A percentile compares a stretch with the other conserved stretches of the same genome.
phyloP scores from a whole-genome alignment of 2,329 filamentous ascomycete species.

The Thelonectria blattea region DNA sequence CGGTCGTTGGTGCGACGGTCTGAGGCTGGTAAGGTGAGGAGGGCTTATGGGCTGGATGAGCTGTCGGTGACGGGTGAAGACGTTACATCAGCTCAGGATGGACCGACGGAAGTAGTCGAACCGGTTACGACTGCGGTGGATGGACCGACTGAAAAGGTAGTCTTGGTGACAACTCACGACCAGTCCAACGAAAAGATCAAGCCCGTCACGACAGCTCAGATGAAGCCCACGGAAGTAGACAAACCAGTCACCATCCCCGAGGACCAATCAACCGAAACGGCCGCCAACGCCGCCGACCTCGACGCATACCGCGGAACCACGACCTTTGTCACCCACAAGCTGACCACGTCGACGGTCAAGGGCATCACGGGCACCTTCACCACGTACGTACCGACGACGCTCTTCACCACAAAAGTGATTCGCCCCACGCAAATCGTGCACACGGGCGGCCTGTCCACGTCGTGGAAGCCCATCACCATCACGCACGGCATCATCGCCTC shows the following conservation, averaged over 20 bases:
- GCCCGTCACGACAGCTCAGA: too few relatives aligned
- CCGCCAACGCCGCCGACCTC: not conserved
- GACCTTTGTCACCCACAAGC: conserved; percentile 22
- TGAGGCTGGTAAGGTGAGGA: too few relatives aligned
- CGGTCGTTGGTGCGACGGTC: not conserved
- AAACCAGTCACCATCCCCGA: not conserved
- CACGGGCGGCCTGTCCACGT: not conserved
- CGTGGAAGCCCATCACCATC: not conserved
- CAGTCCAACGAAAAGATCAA: too few relatives aligned
- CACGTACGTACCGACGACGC: conserved; percentile 18
- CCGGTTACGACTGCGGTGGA: not conserved
- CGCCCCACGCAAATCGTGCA: not conserved
- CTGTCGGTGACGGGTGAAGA: not conserved
- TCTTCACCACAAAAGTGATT: conserved; percentile 8
- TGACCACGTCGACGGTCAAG: conserved; percentile 17
- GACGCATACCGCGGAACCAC: conserved; percentile 23
- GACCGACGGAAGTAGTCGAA: not conserved
- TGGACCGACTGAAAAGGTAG: too few relatives aligned
- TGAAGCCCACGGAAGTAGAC: too few relatives aligned
- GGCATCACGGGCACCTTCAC: conserved; percentile 13
- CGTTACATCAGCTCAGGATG: too few relatives aligned
- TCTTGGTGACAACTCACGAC: too few relatives aligned
- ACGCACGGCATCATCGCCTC: not conserved
- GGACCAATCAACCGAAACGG: not conserved
- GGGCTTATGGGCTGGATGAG: not conserved